These are phyloP conservation scores for Tetradesmus obliquus DNA, from an alignment of 139 green algal species.

Conservation along the genomic window DNA sequence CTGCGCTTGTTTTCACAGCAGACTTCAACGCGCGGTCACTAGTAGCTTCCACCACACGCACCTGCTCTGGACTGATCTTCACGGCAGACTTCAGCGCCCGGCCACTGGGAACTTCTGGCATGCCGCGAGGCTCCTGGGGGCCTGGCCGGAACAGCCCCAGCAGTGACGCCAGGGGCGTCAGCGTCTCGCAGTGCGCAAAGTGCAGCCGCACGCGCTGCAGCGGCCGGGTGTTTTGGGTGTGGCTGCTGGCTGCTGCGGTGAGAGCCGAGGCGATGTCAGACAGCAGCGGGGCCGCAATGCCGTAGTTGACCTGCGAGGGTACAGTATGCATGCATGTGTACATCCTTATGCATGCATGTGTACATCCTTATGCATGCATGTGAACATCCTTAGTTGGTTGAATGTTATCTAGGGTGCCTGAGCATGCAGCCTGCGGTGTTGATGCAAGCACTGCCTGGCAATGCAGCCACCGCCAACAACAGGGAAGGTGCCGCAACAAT, in stretches of 20 bases:
- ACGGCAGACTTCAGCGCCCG: not conserved
- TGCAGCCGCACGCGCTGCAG: conserved; percentile 44
- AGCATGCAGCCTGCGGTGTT: too few relatives aligned
- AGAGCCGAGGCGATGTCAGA: conserved; percentile 18
- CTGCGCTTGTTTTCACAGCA: too few relatives aligned
- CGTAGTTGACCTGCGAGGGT: conserved; percentile 50
- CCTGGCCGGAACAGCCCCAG: conserved; percentile 61
- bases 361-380: too few relatives aligned
- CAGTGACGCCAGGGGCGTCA: conserved; percentile 60
- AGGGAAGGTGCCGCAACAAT: too few relatives aligned
- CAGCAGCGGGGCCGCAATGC: conserved; percentile 17
- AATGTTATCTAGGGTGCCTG: too few relatives aligned
- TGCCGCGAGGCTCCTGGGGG: not conserved
- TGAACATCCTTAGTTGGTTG: too few relatives aligned
- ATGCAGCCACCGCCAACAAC: too few relatives aligned
- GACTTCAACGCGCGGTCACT: not conserved
- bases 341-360: too few relatives aligned
- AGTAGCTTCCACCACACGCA: not conserved
- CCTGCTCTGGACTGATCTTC: not conserved
- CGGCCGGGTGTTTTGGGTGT: not conserved
- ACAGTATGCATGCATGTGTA: too few relatives aligned
- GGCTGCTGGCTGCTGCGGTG: not conserved
- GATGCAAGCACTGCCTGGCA: too few relatives aligned
- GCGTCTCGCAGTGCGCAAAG: conserved; percentile 71
- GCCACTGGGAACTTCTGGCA: conserved; percentile 22